These are phyloP conservation scores for Lentinula detonsa DNA, from an alignment of 768 basidiomycete genomes.

Conservation along the genomic window DNA sequence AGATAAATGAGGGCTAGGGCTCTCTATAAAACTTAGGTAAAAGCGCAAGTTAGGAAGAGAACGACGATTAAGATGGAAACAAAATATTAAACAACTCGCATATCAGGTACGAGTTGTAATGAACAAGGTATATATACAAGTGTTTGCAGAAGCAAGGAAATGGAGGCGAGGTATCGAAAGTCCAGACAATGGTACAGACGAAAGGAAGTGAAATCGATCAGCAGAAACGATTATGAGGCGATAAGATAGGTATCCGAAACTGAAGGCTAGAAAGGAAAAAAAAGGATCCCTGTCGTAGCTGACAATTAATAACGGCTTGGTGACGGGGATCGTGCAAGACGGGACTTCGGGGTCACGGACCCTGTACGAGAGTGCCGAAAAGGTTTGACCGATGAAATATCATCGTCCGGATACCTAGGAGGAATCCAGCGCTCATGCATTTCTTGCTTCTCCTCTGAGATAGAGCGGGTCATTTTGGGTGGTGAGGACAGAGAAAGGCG, in stretches of 20 bases:
- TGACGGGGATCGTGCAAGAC: constrained; percentile 2
- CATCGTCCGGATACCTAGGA: constrained; percentile 17
- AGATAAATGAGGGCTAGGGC: constrained; percentile 3
- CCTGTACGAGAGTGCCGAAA: not conserved
- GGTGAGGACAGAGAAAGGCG: constrained; percentile 44
- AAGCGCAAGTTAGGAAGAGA: constrained; percentile 10
- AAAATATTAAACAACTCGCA: constrained; percentile 8
- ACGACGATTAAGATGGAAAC: constrained; percentile 9
- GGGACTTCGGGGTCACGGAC: constrained; percentile 5
- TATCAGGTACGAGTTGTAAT: not conserved
- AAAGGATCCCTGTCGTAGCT: not conserved
- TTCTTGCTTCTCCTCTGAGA: constrained; percentile 61
- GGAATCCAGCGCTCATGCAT: constrained; percentile 68
- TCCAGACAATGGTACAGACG: constrained; percentile 2
- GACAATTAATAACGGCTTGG: constrained; percentile 4
- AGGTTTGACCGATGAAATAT: constrained; percentile 5
- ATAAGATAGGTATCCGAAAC: constrained; percentile 2
- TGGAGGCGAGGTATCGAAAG: not conserved
- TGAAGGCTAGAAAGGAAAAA: constrained; percentile 15
- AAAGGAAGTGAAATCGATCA: not conserved
- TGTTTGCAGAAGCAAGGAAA: not conserved
- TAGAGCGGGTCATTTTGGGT: constrained; percentile 52
- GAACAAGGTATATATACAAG: constrained; percentile 1
- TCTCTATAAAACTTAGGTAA: constrained; percentile 2
- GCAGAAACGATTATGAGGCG: not conserved